These are phyloP conservation scores for Lecanosticta acicola DNA, from an alignment of 2,329 filamentous ascomycete species.

Conservation along the genomic window DNA sequence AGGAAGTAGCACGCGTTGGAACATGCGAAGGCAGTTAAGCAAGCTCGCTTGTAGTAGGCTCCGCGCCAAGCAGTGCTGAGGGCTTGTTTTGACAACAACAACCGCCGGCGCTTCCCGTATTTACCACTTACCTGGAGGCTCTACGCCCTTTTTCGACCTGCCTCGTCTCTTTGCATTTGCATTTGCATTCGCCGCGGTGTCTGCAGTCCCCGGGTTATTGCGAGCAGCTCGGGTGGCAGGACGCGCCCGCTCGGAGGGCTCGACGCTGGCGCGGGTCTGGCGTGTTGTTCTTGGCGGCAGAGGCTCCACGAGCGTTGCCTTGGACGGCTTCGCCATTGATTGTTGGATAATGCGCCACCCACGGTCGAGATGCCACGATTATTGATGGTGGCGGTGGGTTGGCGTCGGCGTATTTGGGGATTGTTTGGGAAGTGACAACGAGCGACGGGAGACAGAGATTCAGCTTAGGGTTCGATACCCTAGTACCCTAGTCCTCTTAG, in stretches of 20 bases:
- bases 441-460: no score
- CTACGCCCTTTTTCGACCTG: slow-evolving; percentile 4
- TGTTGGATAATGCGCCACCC: background rate
- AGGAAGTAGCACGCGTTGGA: no score
- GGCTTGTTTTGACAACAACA: background rate
- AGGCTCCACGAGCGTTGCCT: background rate
- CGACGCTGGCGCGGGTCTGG: slow-evolving; percentile 37
- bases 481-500: no score
- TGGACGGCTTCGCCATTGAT: slow-evolving; percentile 2
- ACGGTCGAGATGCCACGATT: background rate
- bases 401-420: no score
- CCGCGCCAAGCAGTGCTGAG: no score
- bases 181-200: background rate
- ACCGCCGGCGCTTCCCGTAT: no score
- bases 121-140: slow-evolving; percentile 3
- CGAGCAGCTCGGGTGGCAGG: no score
- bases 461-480: no score
- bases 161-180: slow-evolving; percentile 2
- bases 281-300: slow-evolving; percentile 18
- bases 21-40: no score
- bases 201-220: background rate
- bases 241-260: slow-evolving; percentile 19
- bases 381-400: background rate
- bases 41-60: no score
- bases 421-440: no score